Conservation (phyloP, 345 rosid species). For the Rhodamnia argentea region DNA sequence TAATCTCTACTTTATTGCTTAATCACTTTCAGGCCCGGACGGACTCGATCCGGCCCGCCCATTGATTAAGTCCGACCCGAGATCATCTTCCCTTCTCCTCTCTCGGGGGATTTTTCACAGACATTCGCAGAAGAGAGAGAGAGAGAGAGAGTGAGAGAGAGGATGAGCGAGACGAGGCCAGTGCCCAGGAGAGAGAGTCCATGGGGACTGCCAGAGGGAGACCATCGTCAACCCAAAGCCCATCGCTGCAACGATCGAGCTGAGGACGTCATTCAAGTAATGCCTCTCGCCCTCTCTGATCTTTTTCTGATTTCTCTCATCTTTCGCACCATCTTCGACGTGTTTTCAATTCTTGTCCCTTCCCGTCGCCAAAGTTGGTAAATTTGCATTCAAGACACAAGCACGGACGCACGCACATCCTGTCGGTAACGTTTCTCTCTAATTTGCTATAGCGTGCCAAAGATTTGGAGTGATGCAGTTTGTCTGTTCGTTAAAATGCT, state of each 20-base stretch:
- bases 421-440: not conserved
- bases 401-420: not conserved
- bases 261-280: constrained; percentile 83
- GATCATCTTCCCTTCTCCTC: not conserved
- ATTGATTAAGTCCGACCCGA: not conserved
- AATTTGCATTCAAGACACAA: not conserved
- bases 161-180: constrained; percentile 77
- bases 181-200: constrained; percentile 95
- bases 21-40: not conserved
- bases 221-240: constrained; percentile 73
- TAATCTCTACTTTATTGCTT: not conserved
- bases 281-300: not conserved
- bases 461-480: not conserved
- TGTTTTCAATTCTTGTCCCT: not conserved
- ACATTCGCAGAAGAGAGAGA: not conserved
- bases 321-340: not conserved
- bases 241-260: constrained; percentile 94
- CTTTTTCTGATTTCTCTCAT: not conserved
- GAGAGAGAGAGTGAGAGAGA: not conserved
- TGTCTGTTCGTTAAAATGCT: not conserved
- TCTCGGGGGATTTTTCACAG: too few relatives aligned
- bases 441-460: not conserved
- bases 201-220: constrained; percentile 74
- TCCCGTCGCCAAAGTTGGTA: not conserved
- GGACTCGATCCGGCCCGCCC: not conserved